Base-by-base conservation (phyloP, 2,329 filamentous ascomycete genomes). In the Leptographium procerum region DNA sequence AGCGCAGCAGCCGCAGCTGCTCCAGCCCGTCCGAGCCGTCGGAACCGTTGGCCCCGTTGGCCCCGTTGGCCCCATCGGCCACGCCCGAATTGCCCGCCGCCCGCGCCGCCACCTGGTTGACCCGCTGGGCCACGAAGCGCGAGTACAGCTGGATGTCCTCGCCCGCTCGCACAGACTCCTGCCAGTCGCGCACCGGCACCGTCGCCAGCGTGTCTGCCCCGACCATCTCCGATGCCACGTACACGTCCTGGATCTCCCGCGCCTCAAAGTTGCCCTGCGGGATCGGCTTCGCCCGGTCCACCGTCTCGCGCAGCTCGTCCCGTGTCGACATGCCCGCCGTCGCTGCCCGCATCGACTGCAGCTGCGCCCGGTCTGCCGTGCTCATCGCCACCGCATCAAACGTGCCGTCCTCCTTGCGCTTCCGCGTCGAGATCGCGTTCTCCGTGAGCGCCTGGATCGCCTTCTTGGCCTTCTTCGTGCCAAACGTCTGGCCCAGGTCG, bases 381-480 rank as follows among this genome's bases (percentile, higher is more conserved):
- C 34, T 45, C 56, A 64, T 47, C 31, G 55, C 34, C 54, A 56
- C 57, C 4, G 57, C 40, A 16, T 59, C 50, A 51, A 52, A 63
- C 59, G 81, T 77, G 43, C 79, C 73, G 61, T 81, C 79, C 40
- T 71, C 68, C 66, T 69, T 69, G 48, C 75, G 71, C 48, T 72
- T 73, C 64, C 62, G 60, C 11, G 33, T 58, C 31, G 61, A 59
- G 40, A 92, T 89, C 22, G 87, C 86, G 67, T 91, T 91, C 65
- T 88, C 79, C 2, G 84, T 83, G 62, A 81, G 77, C 58, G 85
- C 81, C 31, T 79, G 77, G 64, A 94, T 83, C 1, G 83, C 86
- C 73, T 91, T 92, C 77, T 85, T 87, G 26, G 89, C 87, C 72
- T 91, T 92, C 75, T 89, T 91, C 29, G 88, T 92, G 69, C 89